Conservation (phyloP, 2,329 filamentous ascomycete genomes). For the Malbranchea zuffiana region DNA sequence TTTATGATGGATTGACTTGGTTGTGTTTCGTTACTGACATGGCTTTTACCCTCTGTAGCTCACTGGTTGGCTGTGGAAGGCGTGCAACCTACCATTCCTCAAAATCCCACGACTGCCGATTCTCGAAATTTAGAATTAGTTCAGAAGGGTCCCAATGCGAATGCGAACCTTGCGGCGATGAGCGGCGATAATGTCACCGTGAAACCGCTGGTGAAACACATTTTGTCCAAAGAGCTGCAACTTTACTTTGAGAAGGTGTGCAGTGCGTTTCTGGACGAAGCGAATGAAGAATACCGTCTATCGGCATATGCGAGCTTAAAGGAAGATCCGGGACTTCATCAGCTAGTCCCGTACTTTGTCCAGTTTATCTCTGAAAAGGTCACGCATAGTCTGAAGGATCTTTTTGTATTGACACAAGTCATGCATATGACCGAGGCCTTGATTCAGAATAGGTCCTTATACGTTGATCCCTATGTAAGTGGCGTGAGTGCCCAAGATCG, state of each 20-base stretch:
- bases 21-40: constrained; percentile 11
- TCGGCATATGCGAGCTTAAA: constrained; percentile 77
- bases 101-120: constrained; percentile 84
- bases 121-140: constrained; percentile 73
- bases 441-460: constrained; percentile 71
- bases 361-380: constrained; percentile 94
- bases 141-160: constrained; percentile 80
- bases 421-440: constrained; percentile 81
- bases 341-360: constrained; percentile 91
- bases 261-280: constrained; percentile 69
- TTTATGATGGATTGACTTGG: constrained; percentile 1
- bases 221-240: constrained; percentile 89
- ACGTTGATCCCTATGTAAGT: constrained; percentile 55
- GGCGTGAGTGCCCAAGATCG: no score
- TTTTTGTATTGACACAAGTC: constrained; percentile 81
- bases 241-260: constrained; percentile 96
- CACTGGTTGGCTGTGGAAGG: constrained; percentile 98
- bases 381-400: constrained; percentile 81
- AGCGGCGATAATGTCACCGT: constrained; percentile 74
- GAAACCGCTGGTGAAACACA: constrained; percentile 88
- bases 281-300: constrained; percentile 72
- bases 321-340: constrained; percentile 85
- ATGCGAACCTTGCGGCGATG: constrained; percentile 70
- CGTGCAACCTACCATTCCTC: constrained; percentile 89
- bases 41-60: constrained; percentile 40